Conservation (phyloP, 31 red algal species). For the Pterothamnion heteromorphum region DNA sequence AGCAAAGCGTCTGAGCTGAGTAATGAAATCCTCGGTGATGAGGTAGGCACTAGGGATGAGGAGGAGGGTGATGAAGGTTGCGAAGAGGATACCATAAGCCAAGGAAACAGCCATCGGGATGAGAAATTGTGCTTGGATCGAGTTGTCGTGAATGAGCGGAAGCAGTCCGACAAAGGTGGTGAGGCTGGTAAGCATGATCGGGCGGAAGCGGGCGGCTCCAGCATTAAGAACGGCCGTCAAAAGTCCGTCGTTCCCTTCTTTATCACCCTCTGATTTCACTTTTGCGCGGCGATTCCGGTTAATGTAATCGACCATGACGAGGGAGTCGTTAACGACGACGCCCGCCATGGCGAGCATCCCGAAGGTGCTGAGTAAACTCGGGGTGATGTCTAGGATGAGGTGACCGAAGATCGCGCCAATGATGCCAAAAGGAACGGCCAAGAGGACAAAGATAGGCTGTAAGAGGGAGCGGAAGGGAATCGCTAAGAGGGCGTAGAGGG, state of each 20-base stretch:
- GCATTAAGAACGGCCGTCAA: neutral
- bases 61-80: neutral
- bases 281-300: neutral
- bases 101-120: conserved; percentile 21
- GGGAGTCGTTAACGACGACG: conserved; percentile 5
- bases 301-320: neutral
- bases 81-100: conserved; percentile 2
- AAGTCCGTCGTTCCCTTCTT: too few species aligned
- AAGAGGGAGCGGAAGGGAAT: neutral
- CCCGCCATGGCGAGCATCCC: neutral
- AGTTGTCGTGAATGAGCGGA: neutral
- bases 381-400: neutral
- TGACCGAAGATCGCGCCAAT: neutral
- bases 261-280: neutral
- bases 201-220: conserved; percentile 3
- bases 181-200: conserved; percentile 6
- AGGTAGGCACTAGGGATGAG: neutral
- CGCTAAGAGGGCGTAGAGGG: neutral
- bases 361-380: neutral
- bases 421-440: neutral
- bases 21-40: neutral
- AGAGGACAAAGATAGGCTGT: neutral
- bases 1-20: too few species aligned
- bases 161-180: conserved; percentile 32
- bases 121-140: conserved; percentile 22